Conservation (phyloP, 2,329 filamentous ascomycete genomes). For the Pseudopithomyces maydicus region DNA sequence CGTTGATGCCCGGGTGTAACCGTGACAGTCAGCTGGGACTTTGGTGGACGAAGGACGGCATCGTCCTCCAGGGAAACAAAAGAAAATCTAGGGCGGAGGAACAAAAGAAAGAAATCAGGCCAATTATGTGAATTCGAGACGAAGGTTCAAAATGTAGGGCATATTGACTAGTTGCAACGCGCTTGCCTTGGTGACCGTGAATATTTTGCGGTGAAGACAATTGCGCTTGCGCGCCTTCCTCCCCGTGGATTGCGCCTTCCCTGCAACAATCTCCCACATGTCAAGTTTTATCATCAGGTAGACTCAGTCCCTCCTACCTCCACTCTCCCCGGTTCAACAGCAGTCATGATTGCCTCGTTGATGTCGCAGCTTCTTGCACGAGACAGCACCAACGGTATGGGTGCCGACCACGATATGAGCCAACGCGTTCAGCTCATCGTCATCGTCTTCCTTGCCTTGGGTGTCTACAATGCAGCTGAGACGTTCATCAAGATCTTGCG, state of each 20-base stretch:
- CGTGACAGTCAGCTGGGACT: not conserved
- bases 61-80: not conserved
- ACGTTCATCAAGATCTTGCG: constrained; percentile 1
- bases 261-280: not conserved
- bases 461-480: not conserved
- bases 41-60: not conserved
- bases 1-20: not conserved
- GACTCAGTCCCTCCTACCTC: not conserved
- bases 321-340: not conserved
- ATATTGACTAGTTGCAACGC: not conserved
- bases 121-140: not conserved
- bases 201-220: not conserved
- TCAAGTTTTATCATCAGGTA: not conserved
- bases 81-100: not conserved
- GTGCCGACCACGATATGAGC: not conserved
- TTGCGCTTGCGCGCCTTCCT: not conserved
- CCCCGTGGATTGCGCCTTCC: not conserved
- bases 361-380: not conserved
- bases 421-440: not conserved
- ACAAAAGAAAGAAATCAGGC: not conserved
- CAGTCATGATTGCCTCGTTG: not conserved
- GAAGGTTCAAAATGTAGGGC: not conserved
- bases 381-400: not conserved
- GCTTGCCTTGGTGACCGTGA: not conserved
- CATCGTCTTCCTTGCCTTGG: not conserved